These are phyloP conservation scores for Fusarium cicatricum DNA, from an alignment of 2,329 filamentous ascomycete genomes.

Conservation along the genomic window DNA sequence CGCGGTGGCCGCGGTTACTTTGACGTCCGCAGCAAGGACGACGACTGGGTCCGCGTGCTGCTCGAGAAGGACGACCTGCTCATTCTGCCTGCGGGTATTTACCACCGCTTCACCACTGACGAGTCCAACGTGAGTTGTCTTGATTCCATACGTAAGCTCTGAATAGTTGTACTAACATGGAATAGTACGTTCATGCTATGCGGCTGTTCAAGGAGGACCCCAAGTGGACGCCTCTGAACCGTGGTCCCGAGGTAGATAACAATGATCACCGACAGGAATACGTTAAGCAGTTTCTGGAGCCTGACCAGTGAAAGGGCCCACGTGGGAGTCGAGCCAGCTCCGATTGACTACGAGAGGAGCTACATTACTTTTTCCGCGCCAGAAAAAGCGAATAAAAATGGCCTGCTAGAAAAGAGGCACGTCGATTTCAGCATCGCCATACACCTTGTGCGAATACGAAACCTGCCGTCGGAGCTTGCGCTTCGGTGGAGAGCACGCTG, in stretches of 20 bases:
- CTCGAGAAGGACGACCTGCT: constrained; percentile 90
- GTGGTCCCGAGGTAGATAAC: constrained; percentile 76
- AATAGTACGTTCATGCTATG: constrained; percentile 93
- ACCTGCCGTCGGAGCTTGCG: not conserved
- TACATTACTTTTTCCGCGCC: not conserved
- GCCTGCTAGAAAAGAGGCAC: not conserved
- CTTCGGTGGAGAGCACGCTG: constrained; percentile 1
- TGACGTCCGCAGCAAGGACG: constrained; percentile 83
- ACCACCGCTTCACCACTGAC: constrained; percentile 97
- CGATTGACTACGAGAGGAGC: constrained; percentile 3
- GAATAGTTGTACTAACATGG: not conserved
- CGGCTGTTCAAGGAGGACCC: constrained; percentile 97
- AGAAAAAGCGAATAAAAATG: not conserved
- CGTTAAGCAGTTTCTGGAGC: constrained; percentile 58
- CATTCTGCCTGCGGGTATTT: constrained; percentile 93
- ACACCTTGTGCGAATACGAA: constrained; percentile 4
- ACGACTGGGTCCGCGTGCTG: constrained; percentile 88
- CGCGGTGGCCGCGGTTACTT: constrained; percentile 90
- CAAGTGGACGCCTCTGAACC: constrained; percentile 95
- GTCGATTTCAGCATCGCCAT: constrained; percentile 2
- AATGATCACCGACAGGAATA: constrained; percentile 86
- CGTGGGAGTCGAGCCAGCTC: constrained; percentile 25
- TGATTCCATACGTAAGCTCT: not conserved
- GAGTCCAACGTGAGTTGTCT: constrained; percentile 77
- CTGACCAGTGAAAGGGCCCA: constrained; percentile 36